Percentiles rank a stretch among this genome's conserved stretches.
Evolutionary conservation across 257 asterid species (phyloP).

Genomic region (Cinchona pubescens): DNA sequence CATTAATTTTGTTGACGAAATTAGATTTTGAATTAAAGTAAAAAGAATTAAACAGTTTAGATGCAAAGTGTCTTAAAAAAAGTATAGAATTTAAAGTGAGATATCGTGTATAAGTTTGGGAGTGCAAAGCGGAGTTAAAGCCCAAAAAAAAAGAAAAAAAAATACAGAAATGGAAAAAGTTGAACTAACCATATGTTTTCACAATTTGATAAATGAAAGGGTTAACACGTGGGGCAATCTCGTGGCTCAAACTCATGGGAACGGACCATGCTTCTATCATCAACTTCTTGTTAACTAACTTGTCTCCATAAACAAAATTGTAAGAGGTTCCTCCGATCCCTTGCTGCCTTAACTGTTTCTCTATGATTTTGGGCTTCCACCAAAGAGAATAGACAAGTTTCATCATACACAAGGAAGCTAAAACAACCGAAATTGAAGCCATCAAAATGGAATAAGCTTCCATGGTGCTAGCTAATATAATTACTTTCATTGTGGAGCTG

Average conservation of each 20-base stretch:
- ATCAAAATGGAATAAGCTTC: not conserved
- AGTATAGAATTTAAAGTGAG: too few species aligned
- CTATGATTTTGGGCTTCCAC: constrained; percentile 28
- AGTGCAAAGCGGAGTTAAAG: too few species aligned
- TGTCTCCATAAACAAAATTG: constrained; percentile 27
- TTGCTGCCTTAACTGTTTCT: constrained; percentile 16
- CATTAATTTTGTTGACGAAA: too few species aligned
- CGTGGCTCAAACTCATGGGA: constrained; percentile 25
- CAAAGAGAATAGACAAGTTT: not conserved
- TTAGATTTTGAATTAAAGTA: too few species aligned
- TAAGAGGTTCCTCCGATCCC: constrained; percentile 27
- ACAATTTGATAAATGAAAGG: constrained; percentile 20
- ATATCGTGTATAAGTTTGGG: too few species aligned
- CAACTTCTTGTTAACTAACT: not conserved
- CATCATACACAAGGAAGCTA: not conserved
- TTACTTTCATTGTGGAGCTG: too few species aligned
- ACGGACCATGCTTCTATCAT: constrained; percentile 20
- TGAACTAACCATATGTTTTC: constrained; percentile 17
- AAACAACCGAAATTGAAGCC: not conserved
- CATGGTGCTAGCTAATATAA: not conserved
- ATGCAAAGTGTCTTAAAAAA: too few species aligned
- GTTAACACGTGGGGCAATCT: constrained; percentile 20
- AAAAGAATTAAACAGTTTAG: too few species aligned
- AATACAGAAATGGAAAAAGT: not conserved
- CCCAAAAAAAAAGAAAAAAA: not conserved